Base-by-base conservation (phyloP, 805 yeast species). In the Komagataella pastoris region DNA sequence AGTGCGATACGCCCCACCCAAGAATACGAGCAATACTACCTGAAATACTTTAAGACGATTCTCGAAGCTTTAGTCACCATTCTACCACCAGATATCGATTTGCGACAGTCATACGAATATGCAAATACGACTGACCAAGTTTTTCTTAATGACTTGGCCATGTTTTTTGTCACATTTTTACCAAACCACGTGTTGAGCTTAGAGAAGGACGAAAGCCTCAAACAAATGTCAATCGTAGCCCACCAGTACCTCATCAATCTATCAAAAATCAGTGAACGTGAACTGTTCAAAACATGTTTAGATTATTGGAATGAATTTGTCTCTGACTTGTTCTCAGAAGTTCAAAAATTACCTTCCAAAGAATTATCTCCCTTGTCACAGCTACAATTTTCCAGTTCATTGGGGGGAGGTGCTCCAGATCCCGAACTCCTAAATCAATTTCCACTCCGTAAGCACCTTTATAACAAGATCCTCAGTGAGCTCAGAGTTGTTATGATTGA, bases 251-350 rank as follows among this genome's bases (percentile, higher is more conserved):
- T 93, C 59, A 79, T 93, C 58, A 85, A 85, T 59, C 74, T 93
- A 53, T 89, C 97, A 6, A 80, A 83, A 64, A 86, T 93, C 59
- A 96, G 91, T 56, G 99, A 93, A 69, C 79, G 99, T 60, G 99
- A 93, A 69, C 74, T 93, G 57, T 93, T 93, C 73, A 93, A 93
- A 66, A 90, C 95, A 47, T 88, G 96, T 61, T 76, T 93, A 57
- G 99, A 93, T 65, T 93, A 90, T 69, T 93, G 99, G 99, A 72
- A 84, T 47, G 79, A 79, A 54, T 79, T 93, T 53, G 97, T 93
- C n/a, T 74, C 79, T 48, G 84, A 83, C 44, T 75, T 93, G 56
- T 90, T 82, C 65, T 80, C 79, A 54, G 99, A 93, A 63, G 88
- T 91, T 54, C 95, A 88, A 69, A 77, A 77, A 53, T 68, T 89